Percentiles rank a stretch among this genome's conserved stretches.
Evolutionary conservation across 2,329 filamentous ascomycete genomes (phyloP).

Genomic region (Trichoderma citrinoviride): DNA sequence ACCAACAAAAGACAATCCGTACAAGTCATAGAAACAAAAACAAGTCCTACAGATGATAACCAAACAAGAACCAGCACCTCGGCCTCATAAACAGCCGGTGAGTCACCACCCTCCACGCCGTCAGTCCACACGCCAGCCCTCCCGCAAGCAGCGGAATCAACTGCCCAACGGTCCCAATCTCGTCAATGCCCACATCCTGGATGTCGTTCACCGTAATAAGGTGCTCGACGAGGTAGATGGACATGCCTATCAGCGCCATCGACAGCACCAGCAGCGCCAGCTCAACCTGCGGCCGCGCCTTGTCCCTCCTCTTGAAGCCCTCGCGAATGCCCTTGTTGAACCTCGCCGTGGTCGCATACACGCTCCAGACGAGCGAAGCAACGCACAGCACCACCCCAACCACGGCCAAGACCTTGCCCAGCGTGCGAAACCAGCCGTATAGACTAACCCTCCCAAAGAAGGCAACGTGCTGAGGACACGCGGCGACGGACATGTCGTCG

Average conservation of each 20-base stretch:
- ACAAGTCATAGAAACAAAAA: no score
- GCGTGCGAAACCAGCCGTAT: conserved; percentile 25
- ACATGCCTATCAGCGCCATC: conserved; percentile 25
- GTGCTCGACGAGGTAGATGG: conserved; percentile 26
- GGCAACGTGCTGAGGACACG: conserved; percentile 21
- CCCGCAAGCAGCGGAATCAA: conserved; percentile 29
- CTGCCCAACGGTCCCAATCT: conserved; percentile 26
- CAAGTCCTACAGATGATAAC: conserved; percentile 23
- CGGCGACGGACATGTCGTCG: conserved; percentile 23
- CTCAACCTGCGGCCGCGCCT: conserved; percentile 25
- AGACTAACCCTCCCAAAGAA: conserved; percentile 25
- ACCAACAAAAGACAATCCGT: neutral
- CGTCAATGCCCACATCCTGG: conserved; percentile 16
- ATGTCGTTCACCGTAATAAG: conserved; percentile 25
- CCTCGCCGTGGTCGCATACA: conserved; percentile 10
- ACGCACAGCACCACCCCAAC: conserved; percentile 25
- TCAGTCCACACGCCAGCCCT: conserved; percentile 22
- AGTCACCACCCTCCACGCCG: conserved; percentile 25
- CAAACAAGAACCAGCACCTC: conserved; percentile 27
- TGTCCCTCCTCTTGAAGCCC: conserved; percentile 11
- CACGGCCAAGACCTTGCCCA: conserved; percentile 24
- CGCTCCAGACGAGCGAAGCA: conserved; percentile 9
- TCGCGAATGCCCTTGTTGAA: conserved; percentile 19
- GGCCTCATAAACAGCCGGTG: conserved; percentile 23
- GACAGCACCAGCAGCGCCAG: conserved; percentile 25